Conservation (phyloP, 768 basidiomycete genomes). For the Panaeolus cyanescens region DNA sequence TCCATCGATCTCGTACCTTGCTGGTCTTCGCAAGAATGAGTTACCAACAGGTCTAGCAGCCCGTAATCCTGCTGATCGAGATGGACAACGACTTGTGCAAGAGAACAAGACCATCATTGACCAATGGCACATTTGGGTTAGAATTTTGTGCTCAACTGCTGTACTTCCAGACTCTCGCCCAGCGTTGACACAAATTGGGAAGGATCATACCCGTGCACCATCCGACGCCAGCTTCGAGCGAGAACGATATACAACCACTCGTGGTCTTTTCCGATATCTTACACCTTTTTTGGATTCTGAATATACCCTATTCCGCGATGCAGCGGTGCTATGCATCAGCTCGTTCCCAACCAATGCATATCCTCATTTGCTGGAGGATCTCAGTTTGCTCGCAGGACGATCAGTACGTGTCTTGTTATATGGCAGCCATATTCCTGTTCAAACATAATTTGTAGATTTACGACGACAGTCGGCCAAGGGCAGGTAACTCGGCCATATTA, state of each 20-base stretch:
- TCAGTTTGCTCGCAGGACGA: slow-evolving; percentile 75
- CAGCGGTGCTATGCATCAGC: slow-evolving; percentile 87
- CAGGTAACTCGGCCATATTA: slow-evolving; percentile 37
- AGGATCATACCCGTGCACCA: slow-evolving; percentile 69
- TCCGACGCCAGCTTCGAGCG: slow-evolving; percentile 79
- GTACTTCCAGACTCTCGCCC: slow-evolving; percentile 63
- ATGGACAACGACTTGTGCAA: slow-evolving; percentile 50
- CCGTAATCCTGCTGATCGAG: slow-evolving; percentile 44
- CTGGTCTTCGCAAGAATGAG: slow-evolving; percentile 61
- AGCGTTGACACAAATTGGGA: slow-evolving; percentile 51
- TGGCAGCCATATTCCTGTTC: background rate
- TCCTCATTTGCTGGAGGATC: slow-evolving; percentile 80
- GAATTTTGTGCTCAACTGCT: slow-evolving; percentile 83
- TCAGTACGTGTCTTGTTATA: background rate
- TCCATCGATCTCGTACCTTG: slow-evolving; percentile 68
- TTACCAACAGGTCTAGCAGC: slow-evolving; percentile 48
- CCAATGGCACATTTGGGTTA: slow-evolving; percentile 87
- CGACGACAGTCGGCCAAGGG: slow-evolving; percentile 60
- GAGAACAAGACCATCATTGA: slow-evolving; percentile 64
- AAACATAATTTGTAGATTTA: slow-evolving; percentile 56
- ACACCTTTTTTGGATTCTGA: slow-evolving; percentile 90
- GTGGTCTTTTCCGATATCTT: slow-evolving; percentile 81
- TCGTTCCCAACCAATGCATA: slow-evolving; percentile 79
- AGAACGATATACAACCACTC: slow-evolving; percentile 79
- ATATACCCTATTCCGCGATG: slow-evolving; percentile 79